Conservation (phyloP, 1,139 yeast species). For the Debaryomyces fabryi region DNA sequence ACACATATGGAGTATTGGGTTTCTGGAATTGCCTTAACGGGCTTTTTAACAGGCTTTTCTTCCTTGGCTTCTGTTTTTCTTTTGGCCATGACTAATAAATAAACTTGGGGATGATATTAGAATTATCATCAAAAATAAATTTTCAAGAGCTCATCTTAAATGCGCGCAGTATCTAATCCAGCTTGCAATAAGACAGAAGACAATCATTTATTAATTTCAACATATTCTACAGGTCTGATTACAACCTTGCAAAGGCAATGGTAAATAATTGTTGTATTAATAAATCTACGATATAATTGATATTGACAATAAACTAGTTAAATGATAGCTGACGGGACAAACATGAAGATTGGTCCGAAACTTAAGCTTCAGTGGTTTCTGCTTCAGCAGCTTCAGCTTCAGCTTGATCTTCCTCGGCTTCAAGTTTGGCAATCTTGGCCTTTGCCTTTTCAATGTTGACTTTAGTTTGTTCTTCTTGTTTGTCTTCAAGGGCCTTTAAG, state of each 20-base stretch:
- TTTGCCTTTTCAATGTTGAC: conserved; percentile 75
- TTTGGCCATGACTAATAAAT: conserved; percentile 27
- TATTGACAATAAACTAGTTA: neutral
- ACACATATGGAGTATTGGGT: conserved; percentile 56
- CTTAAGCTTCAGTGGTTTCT: conserved; percentile 15
- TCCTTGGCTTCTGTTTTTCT: conserved; percentile 27
- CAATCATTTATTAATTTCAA: neutral
- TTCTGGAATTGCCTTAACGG: conserved; percentile 28
- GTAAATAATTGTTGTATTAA: neutral
- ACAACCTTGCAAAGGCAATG: neutral
- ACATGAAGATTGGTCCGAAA: neutral
- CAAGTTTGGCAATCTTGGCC: conserved; percentile 71
- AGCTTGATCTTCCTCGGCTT: conserved; percentile 40
- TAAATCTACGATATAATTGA: conserved; percentile 1
- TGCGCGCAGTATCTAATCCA: conserved; percentile 4
- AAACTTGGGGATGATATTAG: conserved; percentile 3
- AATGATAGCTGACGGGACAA: neutral
- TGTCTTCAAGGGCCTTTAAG: conserved; percentile 65
- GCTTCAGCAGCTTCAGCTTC: conserved; percentile 22
- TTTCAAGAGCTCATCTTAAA: conserved; percentile 9
- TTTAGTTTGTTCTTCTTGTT: conserved; percentile 83
- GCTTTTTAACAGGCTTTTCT: conserved; percentile 34
- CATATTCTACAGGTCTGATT: neutral
- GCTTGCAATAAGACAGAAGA: neutral
- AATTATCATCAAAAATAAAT: conserved; percentile 5